phyloP scores from a whole-genome alignment of 2,329 filamentous ascomycete species.

The Metarhizium brunneum region DNA sequence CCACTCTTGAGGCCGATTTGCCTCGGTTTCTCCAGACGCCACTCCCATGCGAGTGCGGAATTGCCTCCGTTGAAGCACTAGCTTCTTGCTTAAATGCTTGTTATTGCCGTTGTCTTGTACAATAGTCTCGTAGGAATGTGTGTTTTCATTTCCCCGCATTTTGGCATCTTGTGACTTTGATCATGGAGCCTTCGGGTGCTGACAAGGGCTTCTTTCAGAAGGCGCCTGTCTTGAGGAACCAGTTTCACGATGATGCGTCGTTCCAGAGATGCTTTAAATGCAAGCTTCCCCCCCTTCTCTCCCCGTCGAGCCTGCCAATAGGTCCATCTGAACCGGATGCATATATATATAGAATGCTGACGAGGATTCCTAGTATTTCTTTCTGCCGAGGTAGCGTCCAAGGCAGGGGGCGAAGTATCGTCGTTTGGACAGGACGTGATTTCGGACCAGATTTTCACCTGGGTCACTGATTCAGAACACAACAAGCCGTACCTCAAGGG shows the following conservation, averaged over 20 bases:
- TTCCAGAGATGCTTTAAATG: constrained; percentile 42
- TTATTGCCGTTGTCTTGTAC: neutral
- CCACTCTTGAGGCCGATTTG: neutral
- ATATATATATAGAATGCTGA: neutral
- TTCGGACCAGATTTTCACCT: constrained; percentile 43
- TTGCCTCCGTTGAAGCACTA: neutral
- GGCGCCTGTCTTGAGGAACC: constrained; percentile 41
- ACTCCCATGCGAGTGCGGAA: neutral
- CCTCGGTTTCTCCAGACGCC: neutral
- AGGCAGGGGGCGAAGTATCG: constrained; percentile 34
- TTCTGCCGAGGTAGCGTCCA: constrained; percentile 26
- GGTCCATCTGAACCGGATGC: too few species aligned
- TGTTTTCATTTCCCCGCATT: neutral
- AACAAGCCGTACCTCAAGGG: constrained; percentile 52
- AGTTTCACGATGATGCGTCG: constrained; percentile 45
- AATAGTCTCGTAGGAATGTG: neutral
- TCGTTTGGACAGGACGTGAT: constrained; percentile 44
- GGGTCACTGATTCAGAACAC: constrained; percentile 54
- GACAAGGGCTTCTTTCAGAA: constrained; percentile 48
- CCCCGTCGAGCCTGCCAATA: too few species aligned
- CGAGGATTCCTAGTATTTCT: constrained; percentile 36
- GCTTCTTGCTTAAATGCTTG: neutral
- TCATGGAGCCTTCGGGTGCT: constrained; percentile 34
- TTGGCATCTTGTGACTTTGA: neutral
- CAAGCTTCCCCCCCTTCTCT: constrained; percentile 19